Conservation (phyloP, 2,329 filamentous ascomycete species). For the Ambrosiella cleistominuta region DNA sequence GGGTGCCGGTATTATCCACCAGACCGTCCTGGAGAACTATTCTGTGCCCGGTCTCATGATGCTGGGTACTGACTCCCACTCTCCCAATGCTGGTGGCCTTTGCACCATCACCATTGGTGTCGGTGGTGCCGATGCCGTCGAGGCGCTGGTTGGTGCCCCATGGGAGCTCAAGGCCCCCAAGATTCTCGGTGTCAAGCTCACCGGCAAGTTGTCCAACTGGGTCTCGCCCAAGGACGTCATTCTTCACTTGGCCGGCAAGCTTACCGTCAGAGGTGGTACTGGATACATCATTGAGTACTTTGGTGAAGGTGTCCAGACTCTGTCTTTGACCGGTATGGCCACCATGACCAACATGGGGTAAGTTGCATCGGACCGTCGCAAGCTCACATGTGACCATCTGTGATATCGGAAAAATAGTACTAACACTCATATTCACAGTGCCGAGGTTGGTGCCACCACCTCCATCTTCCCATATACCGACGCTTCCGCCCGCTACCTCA, state of each 20-base stretch:
- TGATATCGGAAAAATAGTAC: neutral
- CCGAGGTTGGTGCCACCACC: constrained; percentile 86
- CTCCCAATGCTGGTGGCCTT: constrained; percentile 88
- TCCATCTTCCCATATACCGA: constrained; percentile 86
- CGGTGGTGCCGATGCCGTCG: constrained; percentile 89
- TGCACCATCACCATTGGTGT: constrained; percentile 93
- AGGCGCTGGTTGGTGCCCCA: constrained; percentile 85
- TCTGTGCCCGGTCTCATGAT: constrained; percentile 96
- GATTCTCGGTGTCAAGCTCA: constrained; percentile 68
- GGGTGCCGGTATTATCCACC: constrained; percentile 88
- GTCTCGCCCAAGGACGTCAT: constrained; percentile 92
- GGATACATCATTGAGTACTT: constrained; percentile 92
- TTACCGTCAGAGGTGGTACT: constrained; percentile 87
- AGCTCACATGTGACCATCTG: constrained; percentile 8
- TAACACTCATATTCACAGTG: constrained; percentile 16
- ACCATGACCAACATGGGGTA: constrained; percentile 71
- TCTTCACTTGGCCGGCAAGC: constrained; percentile 66
- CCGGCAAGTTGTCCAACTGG: constrained; percentile 76
- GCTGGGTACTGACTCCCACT: constrained; percentile 94
- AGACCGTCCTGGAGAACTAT: constrained; percentile 96
- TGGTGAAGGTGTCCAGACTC: constrained; percentile 70
- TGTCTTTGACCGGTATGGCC: constrained; percentile 86
- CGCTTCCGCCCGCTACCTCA: constrained; percentile 69
- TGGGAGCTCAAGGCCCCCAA: constrained; percentile 96
- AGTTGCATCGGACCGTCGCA: constrained; percentile 17